Conservation (phyloP, 495 filamentous ascomycete genomes). For the Pyronema omphalodes region DNA sequence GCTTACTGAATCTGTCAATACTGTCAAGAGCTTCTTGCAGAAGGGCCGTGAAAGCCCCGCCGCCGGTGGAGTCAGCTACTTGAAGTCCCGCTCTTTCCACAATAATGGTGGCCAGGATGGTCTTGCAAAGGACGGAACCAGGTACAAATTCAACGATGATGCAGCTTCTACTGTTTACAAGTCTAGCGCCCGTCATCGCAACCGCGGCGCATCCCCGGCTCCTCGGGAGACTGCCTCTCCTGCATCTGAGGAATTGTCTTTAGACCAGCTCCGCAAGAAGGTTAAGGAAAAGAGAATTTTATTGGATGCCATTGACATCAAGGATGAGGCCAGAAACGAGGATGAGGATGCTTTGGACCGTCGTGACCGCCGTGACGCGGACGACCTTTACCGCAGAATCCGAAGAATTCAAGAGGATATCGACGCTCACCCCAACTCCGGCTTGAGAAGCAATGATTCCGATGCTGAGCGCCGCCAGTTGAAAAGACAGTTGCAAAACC, state of each 20-base stretch:
- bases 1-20: slow-evolving; percentile 75
- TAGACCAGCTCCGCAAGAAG: slow-evolving; percentile 81
- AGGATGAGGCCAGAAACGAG: slow-evolving; percentile 74
- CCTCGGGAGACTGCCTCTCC: slow-evolving; percentile 45
- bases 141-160: slow-evolving; percentile 91
- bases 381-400: slow-evolving; percentile 83
- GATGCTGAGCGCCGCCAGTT: slow-evolving; percentile 71
- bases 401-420: slow-evolving; percentile 94
- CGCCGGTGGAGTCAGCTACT: slow-evolving; percentile 90
- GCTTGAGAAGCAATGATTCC: slow-evolving; percentile 53
- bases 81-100: slow-evolving; percentile 89
- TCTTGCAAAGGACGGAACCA: slow-evolving; percentile 76
- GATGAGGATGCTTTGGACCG: slow-evolving; percentile 86
- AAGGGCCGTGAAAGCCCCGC: slow-evolving; percentile 86
- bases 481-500: slow-evolving; percentile 69
- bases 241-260: slow-evolving; percentile 53
- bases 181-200: slow-evolving; percentile 76
- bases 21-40: slow-evolving; percentile 79
- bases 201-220: slow-evolving; percentile 57
- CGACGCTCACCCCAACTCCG: slow-evolving; percentile 69
- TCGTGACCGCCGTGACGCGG: slow-evolving; percentile 75
- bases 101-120: slow-evolving; percentile 30
- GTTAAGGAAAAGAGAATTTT: slow-evolving; percentile 89
- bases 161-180: slow-evolving; percentile 58
- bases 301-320: slow-evolving; percentile 93